A percentile compares a stretch with the other conserved stretches of the same genome.
Evolutionary conservation across 176 grass and related monocot species (phyloP).

Genomic region (Canna indica): DNA sequence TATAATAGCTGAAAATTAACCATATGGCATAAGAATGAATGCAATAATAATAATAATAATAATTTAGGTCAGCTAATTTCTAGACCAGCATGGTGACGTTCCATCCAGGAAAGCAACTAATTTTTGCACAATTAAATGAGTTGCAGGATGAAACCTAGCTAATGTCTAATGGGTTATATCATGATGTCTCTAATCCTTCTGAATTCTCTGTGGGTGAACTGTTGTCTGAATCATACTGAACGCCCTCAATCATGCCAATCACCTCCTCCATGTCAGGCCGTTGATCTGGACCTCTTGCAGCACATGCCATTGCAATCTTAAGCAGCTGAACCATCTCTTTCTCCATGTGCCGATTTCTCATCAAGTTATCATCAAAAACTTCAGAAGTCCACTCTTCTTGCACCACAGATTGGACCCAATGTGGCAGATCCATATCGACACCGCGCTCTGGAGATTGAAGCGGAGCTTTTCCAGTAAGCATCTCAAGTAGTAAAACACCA

Average conservation of each 20-base stretch:
- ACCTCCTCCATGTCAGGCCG: constrained; percentile 87
- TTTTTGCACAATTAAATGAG: background rate
- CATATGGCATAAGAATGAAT: background rate
- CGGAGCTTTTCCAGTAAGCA: constrained; percentile 87
- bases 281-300: constrained; percentile 37
- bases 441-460: constrained; percentile 50
- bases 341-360: constrained; percentile 65
- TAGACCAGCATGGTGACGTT: no score
- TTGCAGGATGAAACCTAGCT: background rate
- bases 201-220: constrained; percentile 37
- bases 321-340: constrained; percentile 95
- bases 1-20: no score
- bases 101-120: background rate
- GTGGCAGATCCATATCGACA: constrained; percentile 53
- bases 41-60: background rate
- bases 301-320: constrained; percentile 85
- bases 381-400: constrained; percentile 93
- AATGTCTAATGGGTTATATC: background rate
- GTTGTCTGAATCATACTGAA: constrained; percentile 44
- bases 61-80: background rate
- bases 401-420: constrained; percentile 88
- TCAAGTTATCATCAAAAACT: constrained; percentile 74
- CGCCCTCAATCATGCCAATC: constrained; percentile 50
- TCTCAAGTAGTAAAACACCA: constrained; percentile 77
- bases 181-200: no score